Conservation (phyloP, 306 rosid genomes). For the Luffa acutangula region DNA sequence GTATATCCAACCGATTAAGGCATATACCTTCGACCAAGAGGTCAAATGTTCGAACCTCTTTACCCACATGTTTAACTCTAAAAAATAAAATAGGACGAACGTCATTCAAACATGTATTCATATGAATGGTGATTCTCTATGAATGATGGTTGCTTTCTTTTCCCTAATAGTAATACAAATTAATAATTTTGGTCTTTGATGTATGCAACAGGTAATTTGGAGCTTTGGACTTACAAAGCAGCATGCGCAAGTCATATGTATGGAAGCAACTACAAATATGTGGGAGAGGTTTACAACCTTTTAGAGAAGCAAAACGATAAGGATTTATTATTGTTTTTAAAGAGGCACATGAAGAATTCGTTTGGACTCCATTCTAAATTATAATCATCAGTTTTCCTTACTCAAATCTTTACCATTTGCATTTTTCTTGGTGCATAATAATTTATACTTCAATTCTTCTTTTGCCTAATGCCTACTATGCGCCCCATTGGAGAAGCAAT, state of each 20-base stretch:
- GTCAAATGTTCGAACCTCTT: too few species aligned
- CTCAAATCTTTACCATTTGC: neutral
- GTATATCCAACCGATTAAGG: neutral
- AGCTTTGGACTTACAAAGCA: conserved; percentile 62
- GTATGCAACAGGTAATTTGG: conserved; percentile 53
- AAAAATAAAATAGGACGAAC: neutral
- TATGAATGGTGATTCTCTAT: neutral
- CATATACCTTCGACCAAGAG: neutral
- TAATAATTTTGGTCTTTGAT: neutral
- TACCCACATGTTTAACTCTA: neutral
- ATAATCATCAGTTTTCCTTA: neutral
- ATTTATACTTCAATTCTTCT: neutral
- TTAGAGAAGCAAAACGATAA: conserved; percentile 28
- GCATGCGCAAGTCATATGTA: conserved; percentile 63
- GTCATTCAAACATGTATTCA: neutral
- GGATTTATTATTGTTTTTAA: conserved; percentile 39
- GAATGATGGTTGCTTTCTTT: neutral
- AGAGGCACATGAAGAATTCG: conserved; percentile 30
- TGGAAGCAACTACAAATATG: conserved; percentile 39
- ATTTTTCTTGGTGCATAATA: neutral
- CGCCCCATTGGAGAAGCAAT: neutral
- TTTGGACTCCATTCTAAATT: conserved; percentile 20
- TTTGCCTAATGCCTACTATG: neutral
- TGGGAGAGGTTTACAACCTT: conserved; percentile 26
- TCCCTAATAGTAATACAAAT: neutral